A percentile compares a stretch with the other conserved stretches of the same genome.
Evolutionary conservation across 768 basidiomycete species (phyloP).

Genomic region (Naganishia vishniacii): DNA sequence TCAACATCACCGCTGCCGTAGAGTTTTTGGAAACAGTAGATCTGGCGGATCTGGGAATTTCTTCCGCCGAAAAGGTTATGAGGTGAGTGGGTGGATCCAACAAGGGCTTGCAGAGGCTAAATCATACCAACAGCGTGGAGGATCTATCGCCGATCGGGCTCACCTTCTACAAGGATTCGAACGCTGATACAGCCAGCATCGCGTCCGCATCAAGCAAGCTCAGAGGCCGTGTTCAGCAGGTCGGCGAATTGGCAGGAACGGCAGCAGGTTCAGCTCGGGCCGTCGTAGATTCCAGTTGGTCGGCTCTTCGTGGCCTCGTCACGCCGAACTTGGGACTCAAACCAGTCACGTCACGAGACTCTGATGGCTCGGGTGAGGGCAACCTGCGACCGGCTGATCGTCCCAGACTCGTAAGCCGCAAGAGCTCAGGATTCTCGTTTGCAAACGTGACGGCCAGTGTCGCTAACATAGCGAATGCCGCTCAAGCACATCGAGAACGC

Average conservation of each 20-base stretch:
- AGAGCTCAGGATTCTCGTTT: conserved; percentile 77
- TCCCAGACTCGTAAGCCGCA: conserved; percentile 61
- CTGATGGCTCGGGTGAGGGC: neutral
- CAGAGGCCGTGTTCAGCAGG: conserved; percentile 71
- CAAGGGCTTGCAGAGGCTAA: too few relatives aligned
- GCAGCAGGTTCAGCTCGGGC: conserved; percentile 79
- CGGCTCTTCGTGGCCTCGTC: conserved; percentile 72
- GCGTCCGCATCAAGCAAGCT: conserved; percentile 55
- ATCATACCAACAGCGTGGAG: conserved; percentile 64
- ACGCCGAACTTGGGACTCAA: conserved; percentile 26
- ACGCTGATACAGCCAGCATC: conserved; percentile 53
- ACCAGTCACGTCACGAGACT: conserved; percentile 1
- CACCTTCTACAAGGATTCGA: conserved; percentile 55
- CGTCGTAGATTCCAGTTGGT: conserved; percentile 85
- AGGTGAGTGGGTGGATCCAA: conserved; percentile 25
- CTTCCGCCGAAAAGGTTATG: conserved; percentile 50
- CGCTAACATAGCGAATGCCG: conserved; percentile 53
- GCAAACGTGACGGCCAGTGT: conserved; percentile 67
- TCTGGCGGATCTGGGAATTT: conserved; percentile 59
- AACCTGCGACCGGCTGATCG: conserved; percentile 13
- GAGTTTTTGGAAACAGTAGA: conserved; percentile 96
- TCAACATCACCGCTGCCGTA: conserved; percentile 89
- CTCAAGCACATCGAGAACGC: conserved; percentile 35
- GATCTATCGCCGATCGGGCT: conserved; percentile 77
- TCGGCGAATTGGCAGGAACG: conserved; percentile 61